phyloP scores from a whole-genome alignment of 345 rosid species.

The Ceriops decandra region DNA sequence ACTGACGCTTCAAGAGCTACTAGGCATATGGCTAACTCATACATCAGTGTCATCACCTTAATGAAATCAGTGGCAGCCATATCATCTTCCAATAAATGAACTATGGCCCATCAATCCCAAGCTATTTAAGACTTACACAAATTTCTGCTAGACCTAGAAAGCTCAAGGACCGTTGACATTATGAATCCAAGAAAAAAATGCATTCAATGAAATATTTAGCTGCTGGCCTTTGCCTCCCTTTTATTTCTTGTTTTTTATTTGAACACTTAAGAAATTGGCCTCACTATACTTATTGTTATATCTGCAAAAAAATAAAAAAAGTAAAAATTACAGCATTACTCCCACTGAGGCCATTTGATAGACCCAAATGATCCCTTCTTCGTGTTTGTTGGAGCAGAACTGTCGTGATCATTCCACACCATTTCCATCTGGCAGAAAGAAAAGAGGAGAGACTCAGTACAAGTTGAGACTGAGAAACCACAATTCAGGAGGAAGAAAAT shows the following conservation, averaged over 20 bases:
- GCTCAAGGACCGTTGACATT: background rate
- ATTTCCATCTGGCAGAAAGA: slow-evolving; percentile 64
- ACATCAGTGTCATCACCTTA: background rate
- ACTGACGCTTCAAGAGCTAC: no score
- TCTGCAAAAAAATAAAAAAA: no score
- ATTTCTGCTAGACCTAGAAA: background rate
- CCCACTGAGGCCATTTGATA: slow-evolving; percentile 70
- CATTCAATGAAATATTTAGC: background rate
- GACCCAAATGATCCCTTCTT: slow-evolving; percentile 53
- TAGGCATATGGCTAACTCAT: background rate
- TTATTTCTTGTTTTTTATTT: no score
- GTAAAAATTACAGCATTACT: slow-evolving; percentile 25
- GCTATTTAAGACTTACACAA: background rate
- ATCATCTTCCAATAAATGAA: background rate
- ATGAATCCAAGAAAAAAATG: background rate
- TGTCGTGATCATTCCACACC: slow-evolving; percentile 69
- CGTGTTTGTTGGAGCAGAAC: slow-evolving; percentile 46
- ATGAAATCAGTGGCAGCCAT: background rate
- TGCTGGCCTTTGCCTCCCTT: no score
- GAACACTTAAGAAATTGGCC: no score
- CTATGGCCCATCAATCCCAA: background rate
- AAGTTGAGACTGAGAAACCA: background rate
- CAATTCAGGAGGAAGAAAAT: background rate
- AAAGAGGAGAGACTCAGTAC: slow-evolving; percentile 2
- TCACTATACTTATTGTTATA: background rate